phyloP scores from a whole-genome alignment of 2,329 filamentous ascomycete species.

The Colletotrichum coccodes region DNA sequence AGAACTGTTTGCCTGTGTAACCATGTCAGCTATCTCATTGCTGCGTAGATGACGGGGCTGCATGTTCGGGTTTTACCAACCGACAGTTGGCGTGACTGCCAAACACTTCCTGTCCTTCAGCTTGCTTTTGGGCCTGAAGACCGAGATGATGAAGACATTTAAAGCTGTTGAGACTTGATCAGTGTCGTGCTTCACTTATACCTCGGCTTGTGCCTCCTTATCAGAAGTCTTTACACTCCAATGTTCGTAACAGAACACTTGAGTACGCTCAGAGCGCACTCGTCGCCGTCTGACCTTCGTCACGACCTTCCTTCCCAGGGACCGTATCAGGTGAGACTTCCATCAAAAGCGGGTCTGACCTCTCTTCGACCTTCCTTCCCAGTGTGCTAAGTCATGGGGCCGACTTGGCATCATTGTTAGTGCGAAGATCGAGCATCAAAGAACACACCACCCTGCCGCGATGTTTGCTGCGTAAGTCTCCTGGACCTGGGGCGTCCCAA shows the following conservation, averaged over 20 bases:
- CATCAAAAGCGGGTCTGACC: not conserved
- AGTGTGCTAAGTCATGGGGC: not conserved
- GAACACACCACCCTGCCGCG: too few relatives aligned
- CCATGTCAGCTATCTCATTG: not conserved
- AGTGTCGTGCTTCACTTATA: not conserved
- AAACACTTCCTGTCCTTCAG: too few relatives aligned
- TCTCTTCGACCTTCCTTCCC: constrained; percentile 25
- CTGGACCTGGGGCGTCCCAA: too few relatives aligned
- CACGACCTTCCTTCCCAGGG: constrained; percentile 6
- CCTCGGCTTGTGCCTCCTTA: not conserved
- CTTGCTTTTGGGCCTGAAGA: too few relatives aligned
- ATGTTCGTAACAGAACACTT: not conserved
- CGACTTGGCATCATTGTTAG: not conserved
- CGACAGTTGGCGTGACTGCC: too few relatives aligned
- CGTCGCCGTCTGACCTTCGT: not conserved
- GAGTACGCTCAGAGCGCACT: not conserved
- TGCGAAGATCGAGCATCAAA: not conserved
- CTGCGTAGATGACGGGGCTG: not conserved
- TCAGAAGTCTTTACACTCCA: not conserved
- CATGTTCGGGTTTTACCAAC: too few relatives aligned
- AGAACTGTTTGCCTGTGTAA: too few relatives aligned
- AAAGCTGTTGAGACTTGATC: not conserved
- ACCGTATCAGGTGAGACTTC: not conserved
- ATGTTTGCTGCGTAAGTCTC: too few relatives aligned
- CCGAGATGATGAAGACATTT: too few relatives aligned